phyloP scores from a whole-genome alignment of 2,329 filamentous ascomycete species.

The Talaromyces sp. region DNA sequence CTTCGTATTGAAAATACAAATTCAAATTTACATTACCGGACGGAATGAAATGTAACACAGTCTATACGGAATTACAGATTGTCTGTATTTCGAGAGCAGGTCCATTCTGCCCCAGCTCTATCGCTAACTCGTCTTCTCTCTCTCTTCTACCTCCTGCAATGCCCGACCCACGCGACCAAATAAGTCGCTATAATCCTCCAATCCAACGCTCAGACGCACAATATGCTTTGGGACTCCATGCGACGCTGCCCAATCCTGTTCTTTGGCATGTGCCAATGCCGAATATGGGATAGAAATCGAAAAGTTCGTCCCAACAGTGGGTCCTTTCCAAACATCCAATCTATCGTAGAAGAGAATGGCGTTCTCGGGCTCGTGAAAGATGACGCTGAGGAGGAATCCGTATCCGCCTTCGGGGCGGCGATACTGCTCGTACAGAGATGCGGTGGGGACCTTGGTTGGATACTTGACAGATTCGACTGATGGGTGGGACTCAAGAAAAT shows the following conservation, averaged over 20 bases:
- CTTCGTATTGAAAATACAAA: background rate
- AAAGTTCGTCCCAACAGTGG: constrained; percentile 25
- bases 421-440: constrained; percentile 16
- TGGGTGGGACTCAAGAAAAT: constrained; percentile 15
- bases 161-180: background rate
- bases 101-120: too few relatives aligned
- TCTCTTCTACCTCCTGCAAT: background rate
- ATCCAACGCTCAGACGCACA: constrained; percentile 18
- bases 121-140: background rate
- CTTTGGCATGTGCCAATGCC: constrained; percentile 18
- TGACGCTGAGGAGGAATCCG: constrained; percentile 20
- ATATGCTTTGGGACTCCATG: constrained; percentile 21
- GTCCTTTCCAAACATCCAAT: constrained; percentile 26
- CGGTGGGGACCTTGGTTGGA: constrained; percentile 14
- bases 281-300: constrained; percentile 21
- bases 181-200: constrained; percentile 13
- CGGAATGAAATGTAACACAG: background rate
- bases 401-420: constrained; percentile 19
- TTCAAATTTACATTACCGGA: background rate
- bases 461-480: constrained; percentile 20
- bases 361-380: constrained; percentile 15
- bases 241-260: constrained; percentile 25
- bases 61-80: too few relatives aligned
- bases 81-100: too few relatives aligned
- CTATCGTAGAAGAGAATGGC: constrained; percentile 26